Conservation (phyloP, 805 yeast genomes). For the Lachancea dasiensis region DNA sequence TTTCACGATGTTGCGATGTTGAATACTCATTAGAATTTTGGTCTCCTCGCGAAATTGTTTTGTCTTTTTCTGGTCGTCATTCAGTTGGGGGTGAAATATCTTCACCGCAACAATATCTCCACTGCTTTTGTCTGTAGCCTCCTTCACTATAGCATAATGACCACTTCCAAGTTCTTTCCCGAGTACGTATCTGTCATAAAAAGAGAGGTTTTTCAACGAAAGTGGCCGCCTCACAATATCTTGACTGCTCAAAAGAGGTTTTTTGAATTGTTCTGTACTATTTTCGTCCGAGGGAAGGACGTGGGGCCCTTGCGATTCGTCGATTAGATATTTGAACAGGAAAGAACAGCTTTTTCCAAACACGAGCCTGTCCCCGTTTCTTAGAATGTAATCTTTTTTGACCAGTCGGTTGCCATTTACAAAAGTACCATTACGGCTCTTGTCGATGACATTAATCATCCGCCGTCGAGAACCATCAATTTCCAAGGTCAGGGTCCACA, state of each 20-base stretch:
- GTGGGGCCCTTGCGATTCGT: slow-evolving; percentile 12
- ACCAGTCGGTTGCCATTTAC: slow-evolving; percentile 51
- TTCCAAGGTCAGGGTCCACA: slow-evolving; percentile 38
- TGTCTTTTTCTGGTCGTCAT: slow-evolving; percentile 36
- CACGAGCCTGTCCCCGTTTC: slow-evolving; percentile 57
- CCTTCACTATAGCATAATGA: slow-evolving; percentile 77
- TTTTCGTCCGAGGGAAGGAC: not conserved
- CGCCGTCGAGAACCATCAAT: slow-evolving; percentile 32
- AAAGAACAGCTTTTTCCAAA: slow-evolving; percentile 52
- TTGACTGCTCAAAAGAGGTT: slow-evolving; percentile 27
- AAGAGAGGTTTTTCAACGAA: slow-evolving; percentile 32
- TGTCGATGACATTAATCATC: slow-evolving; percentile 46
- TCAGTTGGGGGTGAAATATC: slow-evolving; percentile 55
- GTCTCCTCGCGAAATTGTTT: slow-evolving; percentile 57
- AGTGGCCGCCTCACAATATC: slow-evolving; percentile 12
- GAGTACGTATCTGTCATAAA: slow-evolving; percentile 45
- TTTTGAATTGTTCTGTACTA: slow-evolving; percentile 19
- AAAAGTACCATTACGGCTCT: slow-evolving; percentile 57
- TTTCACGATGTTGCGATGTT: slow-evolving; percentile 67
- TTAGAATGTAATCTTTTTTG: slow-evolving; percentile 43
- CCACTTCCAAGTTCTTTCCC: slow-evolving; percentile 67
- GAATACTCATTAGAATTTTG: slow-evolving; percentile 54
- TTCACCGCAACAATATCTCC: slow-evolving; percentile 68
- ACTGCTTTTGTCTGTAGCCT: slow-evolving; percentile 50
- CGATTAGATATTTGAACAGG: slow-evolving; percentile 39